Evolutionary conservation across 371 early-diverging fungal genomes (phyloP).

Genomic region (Mortierella sp.): DNA sequence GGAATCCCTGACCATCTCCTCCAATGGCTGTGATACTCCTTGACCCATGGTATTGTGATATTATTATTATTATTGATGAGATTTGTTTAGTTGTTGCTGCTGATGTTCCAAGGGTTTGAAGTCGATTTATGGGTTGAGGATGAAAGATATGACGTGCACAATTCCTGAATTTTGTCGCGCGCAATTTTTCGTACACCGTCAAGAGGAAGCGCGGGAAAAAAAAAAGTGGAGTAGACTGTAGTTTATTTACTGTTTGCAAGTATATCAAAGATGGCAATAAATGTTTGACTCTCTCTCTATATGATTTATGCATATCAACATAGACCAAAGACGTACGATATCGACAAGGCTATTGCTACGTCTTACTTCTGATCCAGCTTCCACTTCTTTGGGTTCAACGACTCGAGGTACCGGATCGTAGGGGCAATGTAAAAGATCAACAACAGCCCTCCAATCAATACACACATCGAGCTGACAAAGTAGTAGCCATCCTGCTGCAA

Average conservation of each 20-base stretch:
- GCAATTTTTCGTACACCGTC: too few relatives aligned
- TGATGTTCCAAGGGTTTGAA: not conserved
- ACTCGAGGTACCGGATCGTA: slow-evolving; percentile 74
- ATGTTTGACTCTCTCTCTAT: not conserved
- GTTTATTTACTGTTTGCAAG: not conserved
- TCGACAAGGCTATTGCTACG: too few relatives aligned
- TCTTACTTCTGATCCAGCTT: slow-evolving; percentile 10
- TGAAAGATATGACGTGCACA: not conserved
- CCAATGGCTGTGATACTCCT: slow-evolving; percentile 60
- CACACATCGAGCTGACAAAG: slow-evolving; percentile 76
- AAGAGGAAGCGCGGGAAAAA: not conserved
- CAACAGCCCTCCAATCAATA: slow-evolving; percentile 70
- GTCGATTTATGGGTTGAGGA: not conserved
- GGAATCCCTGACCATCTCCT: slow-evolving; percentile 71
- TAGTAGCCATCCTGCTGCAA: slow-evolving; percentile 88
- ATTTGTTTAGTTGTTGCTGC: not conserved
- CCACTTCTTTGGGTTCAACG: slow-evolving; percentile 3
- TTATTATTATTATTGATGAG: not conserved
- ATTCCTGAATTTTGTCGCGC: too few relatives aligned
- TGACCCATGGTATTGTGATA: slow-evolving; percentile 43
- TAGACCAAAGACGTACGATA: too few relatives aligned
- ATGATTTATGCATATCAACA: too few relatives aligned
- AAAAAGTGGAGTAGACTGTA: not conserved
- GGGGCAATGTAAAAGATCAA: slow-evolving; percentile 80
- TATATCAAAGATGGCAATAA: not conserved